Evolutionary conservation across 1,284 basidiomycete genomes (phyloP), one percentile per base, ranked within the genome.

Genomic region (Fomitopsis betulina): DNA sequence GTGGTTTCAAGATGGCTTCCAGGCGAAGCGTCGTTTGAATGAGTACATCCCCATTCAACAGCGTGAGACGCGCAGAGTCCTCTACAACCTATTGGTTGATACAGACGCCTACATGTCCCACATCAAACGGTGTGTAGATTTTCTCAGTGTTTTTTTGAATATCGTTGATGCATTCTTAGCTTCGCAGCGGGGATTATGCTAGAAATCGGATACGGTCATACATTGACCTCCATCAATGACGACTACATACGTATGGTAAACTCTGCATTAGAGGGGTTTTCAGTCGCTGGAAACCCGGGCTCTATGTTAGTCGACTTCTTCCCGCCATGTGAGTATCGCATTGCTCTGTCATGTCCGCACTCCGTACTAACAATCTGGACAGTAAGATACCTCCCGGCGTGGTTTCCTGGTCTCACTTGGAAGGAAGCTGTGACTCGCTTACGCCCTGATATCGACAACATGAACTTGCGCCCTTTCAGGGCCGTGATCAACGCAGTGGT

Each of bases 401-500:
- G 81, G 81, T 73, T 78, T 30, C 81, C 81, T 15, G 79, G 80
- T 50, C 72, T 76, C 1, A 72, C 72, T 17, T 82, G 83, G 68
- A 81, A 81, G 60, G 71, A 76, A 12, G 73, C 75, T 27, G 80
- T 80, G 13, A 27, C 12, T 12, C 43, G 64, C 72, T 23, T 68
- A 75, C 61, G 72, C 76, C 5, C 56, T 60, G 35, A 12, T 51
- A 40, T 61, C 61, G 21, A 63, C 55, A 72, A 61, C 71, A 76
- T 39, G 79, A 76, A 80, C 66, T 73, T 64, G 40, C 37, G 43
- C 7, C 67, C 65, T 10, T 67, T 61, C 38, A 54, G 62, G 12
- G 57, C 58, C 39, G 63, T 67, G 4, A 66, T 62, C 30, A 50
- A 56, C 17, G 40, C 54, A 32, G 60, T 65, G 60, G 66, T 67